Percentiles rank a stretch among this genome's conserved stretches.
phyloP scores from a whole-genome alignment of 2,329 filamentous ascomycete genomes.

The Beauveria caledonica region DNA sequence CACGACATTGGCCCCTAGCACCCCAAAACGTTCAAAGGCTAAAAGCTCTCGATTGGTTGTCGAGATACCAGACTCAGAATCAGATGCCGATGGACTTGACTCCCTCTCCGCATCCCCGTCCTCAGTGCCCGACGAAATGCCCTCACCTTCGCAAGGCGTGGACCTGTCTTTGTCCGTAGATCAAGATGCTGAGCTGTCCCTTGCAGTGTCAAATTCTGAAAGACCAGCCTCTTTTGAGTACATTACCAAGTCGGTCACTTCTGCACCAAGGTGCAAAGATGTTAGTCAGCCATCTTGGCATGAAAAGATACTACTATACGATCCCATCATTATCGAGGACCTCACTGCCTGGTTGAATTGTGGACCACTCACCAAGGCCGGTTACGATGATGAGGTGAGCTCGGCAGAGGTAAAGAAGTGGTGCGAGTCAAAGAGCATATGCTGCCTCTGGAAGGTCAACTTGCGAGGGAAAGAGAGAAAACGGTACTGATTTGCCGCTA shows the following conservation, averaged over 20 bases:
- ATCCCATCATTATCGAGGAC: constrained; percentile 83
- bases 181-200: constrained; percentile 37
- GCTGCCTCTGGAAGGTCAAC: constrained; percentile 65
- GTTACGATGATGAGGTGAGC: constrained; percentile 57
- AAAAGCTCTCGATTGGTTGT: constrained; percentile 17
- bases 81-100: constrained; percentile 22
- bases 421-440: constrained; percentile 83
- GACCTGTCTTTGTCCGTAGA: constrained; percentile 37
- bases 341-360: constrained; percentile 75
- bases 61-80: constrained; percentile 48
- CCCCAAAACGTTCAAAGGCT: constrained; percentile 13
- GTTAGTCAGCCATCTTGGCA: constrained; percentile 61
- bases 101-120: constrained; percentile 23
- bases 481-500: constrained; percentile 25
- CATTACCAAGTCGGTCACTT: constrained; percentile 48
- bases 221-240: constrained; percentile 39
- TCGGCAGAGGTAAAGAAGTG: constrained; percentile 69
- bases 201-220: constrained; percentile 30
- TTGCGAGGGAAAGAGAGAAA: constrained; percentile 45
- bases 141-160: constrained; percentile 34
- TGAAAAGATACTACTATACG: constrained; percentile 89
- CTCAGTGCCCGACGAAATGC: constrained; percentile 30
- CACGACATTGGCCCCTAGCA: constrained; percentile 5
- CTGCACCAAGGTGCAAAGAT: constrained; percentile 41
- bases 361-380: constrained; percentile 53